Evolutionary conservation across 495 filamentous ascomycete species (phyloP).

Genomic region (Geopyxis carbonaria): DNA sequence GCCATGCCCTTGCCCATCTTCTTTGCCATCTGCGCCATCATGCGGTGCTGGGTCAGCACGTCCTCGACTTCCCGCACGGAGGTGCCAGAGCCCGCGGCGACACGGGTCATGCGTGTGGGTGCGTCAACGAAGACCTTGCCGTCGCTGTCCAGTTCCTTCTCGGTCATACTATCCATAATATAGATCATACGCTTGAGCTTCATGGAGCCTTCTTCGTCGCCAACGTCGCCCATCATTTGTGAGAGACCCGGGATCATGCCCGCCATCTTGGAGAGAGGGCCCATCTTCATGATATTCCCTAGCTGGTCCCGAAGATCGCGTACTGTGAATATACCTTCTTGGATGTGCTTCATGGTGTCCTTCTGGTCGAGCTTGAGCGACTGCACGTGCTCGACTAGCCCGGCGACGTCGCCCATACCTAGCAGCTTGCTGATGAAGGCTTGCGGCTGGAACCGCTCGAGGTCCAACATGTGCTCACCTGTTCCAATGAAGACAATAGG

Average conservation of each 20-base stretch:
- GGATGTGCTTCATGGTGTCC: constrained; percentile 97
- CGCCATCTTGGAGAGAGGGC: constrained; percentile 88
- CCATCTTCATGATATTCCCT: constrained; percentile 99
- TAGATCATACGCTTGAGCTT: constrained; percentile 98
- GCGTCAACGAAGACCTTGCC: constrained; percentile 87
- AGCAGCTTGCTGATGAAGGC: constrained; percentile 81
- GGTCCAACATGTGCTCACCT: constrained; percentile 88
- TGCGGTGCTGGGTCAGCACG: constrained; percentile 86
- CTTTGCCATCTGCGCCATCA: constrained; percentile 99
- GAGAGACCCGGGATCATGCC: constrained; percentile 95
- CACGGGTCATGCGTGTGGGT: constrained; percentile 82
- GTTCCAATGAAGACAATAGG: constrained; percentile 97
- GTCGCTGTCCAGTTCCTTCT: constrained; percentile 83
- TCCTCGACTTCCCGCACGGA: constrained; percentile 92
- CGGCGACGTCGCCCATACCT: constrained; percentile 94
- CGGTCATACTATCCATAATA: constrained; percentile 95
- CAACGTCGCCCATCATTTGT: constrained; percentile 83
- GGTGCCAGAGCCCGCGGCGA: constrained; percentile 79
- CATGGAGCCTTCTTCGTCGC: constrained; percentile 82
- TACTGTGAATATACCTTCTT: constrained; percentile 87
- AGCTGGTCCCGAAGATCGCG: constrained; percentile 91
- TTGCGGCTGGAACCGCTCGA: constrained; percentile 81
- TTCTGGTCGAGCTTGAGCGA: constrained; percentile 93
- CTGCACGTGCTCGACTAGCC: constrained; percentile 92
- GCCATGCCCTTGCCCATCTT: constrained; percentile 93